These are phyloP conservation scores for Calonectria honghensis DNA, from an alignment of 2,329 filamentous ascomycete genomes.

Conservation along the genomic window DNA sequence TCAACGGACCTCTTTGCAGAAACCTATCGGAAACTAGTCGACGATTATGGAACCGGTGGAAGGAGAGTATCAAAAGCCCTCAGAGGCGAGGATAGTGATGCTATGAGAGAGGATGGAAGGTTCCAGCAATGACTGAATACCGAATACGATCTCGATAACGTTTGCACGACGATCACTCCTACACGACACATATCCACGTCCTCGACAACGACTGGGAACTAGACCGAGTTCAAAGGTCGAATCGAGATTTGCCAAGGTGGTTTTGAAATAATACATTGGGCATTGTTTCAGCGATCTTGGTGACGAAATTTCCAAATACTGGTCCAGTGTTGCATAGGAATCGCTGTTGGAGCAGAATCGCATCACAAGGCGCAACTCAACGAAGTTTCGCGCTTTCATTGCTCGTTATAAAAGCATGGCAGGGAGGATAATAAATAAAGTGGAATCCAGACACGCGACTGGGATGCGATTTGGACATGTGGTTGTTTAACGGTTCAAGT, in stretches of 20 bases:
- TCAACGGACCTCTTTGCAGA: neutral
- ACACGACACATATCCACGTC: neutral
- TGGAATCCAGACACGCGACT: neutral
- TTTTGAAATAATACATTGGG: neutral
- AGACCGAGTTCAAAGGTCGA: constrained; percentile 23
- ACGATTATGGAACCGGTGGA: neutral
- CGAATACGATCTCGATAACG: neutral
- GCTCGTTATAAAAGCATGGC: neutral
- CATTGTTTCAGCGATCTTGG: neutral
- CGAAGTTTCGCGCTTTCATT: neutral
- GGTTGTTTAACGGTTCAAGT: neutral
- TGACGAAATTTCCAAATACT: neutral
- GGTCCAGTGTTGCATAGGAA: constrained; percentile 2
- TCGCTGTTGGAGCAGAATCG: neutral
- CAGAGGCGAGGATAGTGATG: neutral
- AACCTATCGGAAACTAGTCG: constrained; percentile 15
- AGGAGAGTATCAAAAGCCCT: constrained; percentile 1
- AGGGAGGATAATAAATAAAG: neutral
- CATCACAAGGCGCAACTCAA: neutral
- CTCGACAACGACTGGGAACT: constrained; percentile 13
- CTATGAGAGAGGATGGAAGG: neutral
- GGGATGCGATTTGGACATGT: neutral
- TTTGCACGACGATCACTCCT: neutral
- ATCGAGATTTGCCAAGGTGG: neutral
- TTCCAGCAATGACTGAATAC: neutral